These are phyloP conservation scores for Onygenales sp. DNA, from an alignment of 2,329 filamentous ascomycete species.

Conservation along the genomic window DNA sequence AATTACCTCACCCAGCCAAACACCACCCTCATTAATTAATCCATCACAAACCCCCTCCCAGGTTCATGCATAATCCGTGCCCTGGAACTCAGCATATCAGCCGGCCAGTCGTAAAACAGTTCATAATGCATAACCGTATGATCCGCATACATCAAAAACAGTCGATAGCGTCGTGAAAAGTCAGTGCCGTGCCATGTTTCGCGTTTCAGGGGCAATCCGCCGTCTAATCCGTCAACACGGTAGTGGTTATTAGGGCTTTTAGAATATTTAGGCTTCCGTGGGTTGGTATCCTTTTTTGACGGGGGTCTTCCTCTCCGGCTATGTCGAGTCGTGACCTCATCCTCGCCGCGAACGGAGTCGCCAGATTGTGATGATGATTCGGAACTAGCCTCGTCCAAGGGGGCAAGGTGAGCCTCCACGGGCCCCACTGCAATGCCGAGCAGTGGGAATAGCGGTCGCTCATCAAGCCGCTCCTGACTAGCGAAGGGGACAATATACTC, in stretches of 20 bases:
- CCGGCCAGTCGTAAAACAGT: constrained; percentile 37
- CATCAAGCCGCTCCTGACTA: constrained; percentile 37
- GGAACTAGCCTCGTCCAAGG: constrained; percentile 25
- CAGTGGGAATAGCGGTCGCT: constrained; percentile 37
- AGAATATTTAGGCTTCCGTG: too few relatives aligned
- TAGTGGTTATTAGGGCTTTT: neutral
- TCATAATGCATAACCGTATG: constrained; percentile 52
- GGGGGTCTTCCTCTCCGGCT: neutral
- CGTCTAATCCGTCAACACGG: neutral
- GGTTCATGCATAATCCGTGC: constrained; percentile 1
- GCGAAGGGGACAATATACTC: constrained; percentile 48
- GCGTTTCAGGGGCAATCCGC: neutral
- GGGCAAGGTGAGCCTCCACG: constrained; percentile 41
- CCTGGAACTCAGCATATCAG: constrained; percentile 4
- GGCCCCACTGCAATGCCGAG: constrained; percentile 49
- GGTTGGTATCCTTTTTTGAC: too few relatives aligned
- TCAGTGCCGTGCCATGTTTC: constrained; percentile 30
- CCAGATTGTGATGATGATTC: neutral
- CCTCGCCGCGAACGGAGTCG: neutral
- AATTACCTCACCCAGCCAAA: too few relatives aligned
- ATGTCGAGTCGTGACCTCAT: neutral
- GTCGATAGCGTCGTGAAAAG: constrained; percentile 37
- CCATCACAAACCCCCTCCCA: constrained; percentile 3
- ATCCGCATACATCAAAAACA: constrained; percentile 49
- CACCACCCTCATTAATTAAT: neutral